Conservation (phyloP, 2,329 filamentous ascomycete genomes). For the Eutypa lata region DNA sequence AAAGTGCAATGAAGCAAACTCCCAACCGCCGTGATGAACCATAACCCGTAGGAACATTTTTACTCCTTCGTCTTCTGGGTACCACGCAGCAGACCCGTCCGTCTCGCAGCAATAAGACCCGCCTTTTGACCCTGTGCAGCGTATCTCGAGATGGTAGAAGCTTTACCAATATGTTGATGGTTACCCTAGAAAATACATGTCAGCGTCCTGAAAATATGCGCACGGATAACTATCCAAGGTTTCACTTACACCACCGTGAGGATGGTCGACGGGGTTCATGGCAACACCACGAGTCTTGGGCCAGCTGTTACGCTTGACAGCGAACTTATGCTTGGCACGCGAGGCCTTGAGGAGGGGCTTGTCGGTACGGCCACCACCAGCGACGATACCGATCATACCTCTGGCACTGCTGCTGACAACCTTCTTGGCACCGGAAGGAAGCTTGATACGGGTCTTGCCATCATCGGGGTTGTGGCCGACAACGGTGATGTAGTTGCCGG, state of each 20-base stretch:
- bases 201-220: constrained; percentile 30
- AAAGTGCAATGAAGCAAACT: constrained; percentile 60
- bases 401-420: constrained; percentile 86
- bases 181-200: constrained; percentile 68
- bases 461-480: constrained; percentile 98
- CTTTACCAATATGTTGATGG: constrained; percentile 99
- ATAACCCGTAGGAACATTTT: constrained; percentile 36
- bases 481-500: constrained; percentile 98
- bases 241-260: constrained; percentile 78
- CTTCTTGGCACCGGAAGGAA: constrained; percentile 99
- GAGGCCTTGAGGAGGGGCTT: constrained; percentile 99
- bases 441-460: constrained; percentile 99
- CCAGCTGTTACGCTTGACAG: constrained; percentile 99
- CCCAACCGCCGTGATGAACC: constrained; percentile 58
- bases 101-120: constrained; percentile 98
- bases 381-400: constrained; percentile 99
- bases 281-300: constrained; percentile 99
- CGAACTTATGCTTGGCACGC: constrained; percentile 99
- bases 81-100: constrained; percentile 99
- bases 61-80: constrained; percentile 99
- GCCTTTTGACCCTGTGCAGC: constrained; percentile 99
- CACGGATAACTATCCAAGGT: not conserved
- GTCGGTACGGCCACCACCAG: constrained; percentile 98
- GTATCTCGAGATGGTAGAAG: constrained; percentile 98
- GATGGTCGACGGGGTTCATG: constrained; percentile 99